Evolutionary conservation across 805 yeast genomes (phyloP), one percentile per base, ranked within the genome.

Genomic region (Suhomyces sp.): DNA sequence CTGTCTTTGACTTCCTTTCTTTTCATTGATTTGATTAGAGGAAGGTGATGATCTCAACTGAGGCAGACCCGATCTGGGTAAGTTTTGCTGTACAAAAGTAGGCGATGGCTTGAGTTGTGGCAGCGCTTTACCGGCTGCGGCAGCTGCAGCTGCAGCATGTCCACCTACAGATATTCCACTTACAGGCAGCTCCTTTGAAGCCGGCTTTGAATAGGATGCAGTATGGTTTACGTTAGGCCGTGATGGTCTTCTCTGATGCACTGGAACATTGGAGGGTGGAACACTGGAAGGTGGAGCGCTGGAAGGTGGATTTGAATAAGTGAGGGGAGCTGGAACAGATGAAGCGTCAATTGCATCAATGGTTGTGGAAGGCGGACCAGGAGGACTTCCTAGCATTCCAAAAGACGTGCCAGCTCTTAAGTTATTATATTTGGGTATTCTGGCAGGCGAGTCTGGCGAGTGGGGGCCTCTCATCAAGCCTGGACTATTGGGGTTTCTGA

Each of bases 401-500:
- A 63, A 64, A 1, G 66, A 65, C 6, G 68, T 63, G 19, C 62
- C 62, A 9, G 49, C 45, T 7, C 65, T 48, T 29, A 62, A 48
- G 46, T 60, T 60, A 5, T 59, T 44, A 15, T 46, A 29, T 15
- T 42, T 27, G 4, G 53, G 46, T 9, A 24, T 17, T 27, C 36
- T 49, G n/a, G 29, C 26, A 2, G 40, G 47, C 17, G 38, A 49
- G 13, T 46, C 48, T 35, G 41, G 48, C 19, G 48, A 26, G 17
- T 22, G 22, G 22, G 50, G 45, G 40, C 22, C 15, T 36, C 46
- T 42, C 23, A 38, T 19, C 42, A 17, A 10, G 23, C 42, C 42
- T 17, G 42, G 42, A 9, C 42, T 38, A 19, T 38, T 38, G 23
- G 42, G 42, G n/a, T 38, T 38, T 38, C 24, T 38, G 42, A 19